phyloP scores from a whole-genome alignment of 2,329 filamentous ascomycete genomes.

The Cladosporium austrohemisphaericum region DNA sequence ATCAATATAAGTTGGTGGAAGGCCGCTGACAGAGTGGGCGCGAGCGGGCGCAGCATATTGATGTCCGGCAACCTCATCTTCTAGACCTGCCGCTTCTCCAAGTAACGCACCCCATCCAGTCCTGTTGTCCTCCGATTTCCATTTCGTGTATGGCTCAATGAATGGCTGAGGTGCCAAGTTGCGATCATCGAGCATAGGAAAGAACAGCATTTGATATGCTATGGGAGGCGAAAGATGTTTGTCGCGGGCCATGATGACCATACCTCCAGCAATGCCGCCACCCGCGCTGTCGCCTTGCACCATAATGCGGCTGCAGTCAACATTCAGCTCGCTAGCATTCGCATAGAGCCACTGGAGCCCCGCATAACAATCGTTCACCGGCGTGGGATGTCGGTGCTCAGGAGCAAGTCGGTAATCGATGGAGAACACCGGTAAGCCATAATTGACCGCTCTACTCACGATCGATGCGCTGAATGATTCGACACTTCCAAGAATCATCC shows the following conservation, averaged over 20 bases:
- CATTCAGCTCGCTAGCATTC: conserved; percentile 38
- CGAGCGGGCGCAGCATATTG: conserved; percentile 33
- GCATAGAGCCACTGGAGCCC: conserved; percentile 37
- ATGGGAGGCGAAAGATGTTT: conserved; percentile 25
- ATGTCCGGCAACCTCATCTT: conserved; percentile 28
- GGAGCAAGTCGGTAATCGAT: conserved; percentile 43
- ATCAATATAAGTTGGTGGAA: conserved; percentile 46
- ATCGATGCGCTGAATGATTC: conserved; percentile 27
- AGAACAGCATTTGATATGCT: conserved; percentile 43
- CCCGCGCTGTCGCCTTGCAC: conserved; percentile 45
- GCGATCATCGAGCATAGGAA: conserved; percentile 49
- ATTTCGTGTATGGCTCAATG: conserved; percentile 35
- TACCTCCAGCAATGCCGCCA: conserved; percentile 39
- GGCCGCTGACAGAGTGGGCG: conserved; percentile 32
- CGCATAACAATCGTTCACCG: conserved; percentile 41
- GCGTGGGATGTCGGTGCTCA: conserved; percentile 38
- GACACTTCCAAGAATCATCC: conserved; percentile 35
- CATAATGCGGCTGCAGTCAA: conserved; percentile 41
- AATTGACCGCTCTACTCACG: conserved; percentile 24
- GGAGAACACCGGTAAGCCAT: conserved; percentile 32
- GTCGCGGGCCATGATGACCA: conserved; percentile 36
- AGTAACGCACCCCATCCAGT: conserved; percentile 44
- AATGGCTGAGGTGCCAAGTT: conserved; percentile 33
- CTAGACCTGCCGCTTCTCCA: conserved; percentile 33
- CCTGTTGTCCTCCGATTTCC: conserved; percentile 38